Evolutionary conservation across 108 stramenopile genomes (phyloP), one percentile per base, ranked within the genome.

Genomic region (Stephanodiscus minutulus): DNA sequence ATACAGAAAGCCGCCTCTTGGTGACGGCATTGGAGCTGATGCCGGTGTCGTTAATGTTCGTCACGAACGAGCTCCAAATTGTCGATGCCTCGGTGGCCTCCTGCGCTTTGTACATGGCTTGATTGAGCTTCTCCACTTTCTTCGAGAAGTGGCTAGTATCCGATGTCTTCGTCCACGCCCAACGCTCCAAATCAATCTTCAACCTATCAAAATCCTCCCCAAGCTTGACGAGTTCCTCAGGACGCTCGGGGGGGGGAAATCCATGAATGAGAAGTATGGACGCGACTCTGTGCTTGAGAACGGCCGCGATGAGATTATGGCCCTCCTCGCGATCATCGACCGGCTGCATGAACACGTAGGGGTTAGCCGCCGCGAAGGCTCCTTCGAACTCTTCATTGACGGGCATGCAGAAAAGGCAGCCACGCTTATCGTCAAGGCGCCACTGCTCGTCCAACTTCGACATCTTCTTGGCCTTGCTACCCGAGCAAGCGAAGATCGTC

Each of bases 341-440:
- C 1, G 76, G 69, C 64, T 66, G 64, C 76, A 77, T 77, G 52
- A 66, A 48, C 44, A 77, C 64, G 29, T 66, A 71, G 5, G 76
- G 76, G 35, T 44, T 60, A n/a, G 41, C 31, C 0, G 3, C 20
- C 20, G 63, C 57, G 28, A 76, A 61, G 15, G 17, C 44, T 11
- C 28, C 24, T 33, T 35, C 7, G 53, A 77, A 77, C 7, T 39
- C 41, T 35, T 70, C 69, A 50, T 77, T 77, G 39, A 66, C 70
- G 28, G 76, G 76, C 66, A 77, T 60, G 57, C 69, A 70, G 27
- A 77, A 77, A 12, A 77, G 37, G n/a, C 47, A 21, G 25, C 56
- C 57, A n/a, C 62, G 50, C 57, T 61, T 43, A 47, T 70, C 50
- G 29, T 77, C 63, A n/a, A 70, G 33, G 10, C 62, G 75, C 39